Evolutionary conservation across 2,329 filamentous ascomycete genomes (phyloP), one percentile per base, ranked within the genome.

Genomic region (Tolypocladium guangdongense): DNA sequence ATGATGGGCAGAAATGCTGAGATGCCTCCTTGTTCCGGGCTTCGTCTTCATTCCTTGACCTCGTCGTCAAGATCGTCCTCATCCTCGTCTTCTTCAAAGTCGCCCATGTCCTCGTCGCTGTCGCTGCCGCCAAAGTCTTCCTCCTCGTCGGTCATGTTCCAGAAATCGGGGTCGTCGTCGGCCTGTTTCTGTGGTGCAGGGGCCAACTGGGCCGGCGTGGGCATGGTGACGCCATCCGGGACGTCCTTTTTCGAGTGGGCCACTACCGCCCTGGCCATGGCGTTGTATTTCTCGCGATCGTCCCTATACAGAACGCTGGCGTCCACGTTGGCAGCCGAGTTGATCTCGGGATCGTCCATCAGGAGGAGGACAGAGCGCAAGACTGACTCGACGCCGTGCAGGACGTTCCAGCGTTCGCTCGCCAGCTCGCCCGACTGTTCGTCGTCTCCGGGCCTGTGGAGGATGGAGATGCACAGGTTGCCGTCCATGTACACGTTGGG

Each of bases 401-500:
- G 84, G 1, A 93, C 91, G 7, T 89, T 90, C 92, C 92, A 99
- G 54, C 92, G 87, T 72, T 97, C 93, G 55, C 86, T 87, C 7
- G 93, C 92, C 39, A 81, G 73, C 71, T 97, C 92, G 56, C 93
- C 93, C 0, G 91, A 96, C 77, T 91, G 92, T 61, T 87, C 82
- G 66, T 97, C 92, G 56, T 96, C 90, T 59, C 93, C 93, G 0
- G 93, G 90, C 20, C 83, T 81, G 70, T 99, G 92, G 12, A 99
- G 83, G 63, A 99, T 99, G 47, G 91, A 96, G 67, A 99, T 97
- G 75, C 93, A 97, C 46, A 97, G 80, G 60, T 86, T 86, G 62
- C 92, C 92, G 68, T 96, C 88, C 7, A 83, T 73, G 73, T 97
- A 97, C 64, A 99, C 85, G 68, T 99, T 99, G 3, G 92, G 92